These are phyloP conservation scores for Nicotiana sylvestris DNA, from an alignment of 257 asterid species.

Conservation along the genomic window DNA sequence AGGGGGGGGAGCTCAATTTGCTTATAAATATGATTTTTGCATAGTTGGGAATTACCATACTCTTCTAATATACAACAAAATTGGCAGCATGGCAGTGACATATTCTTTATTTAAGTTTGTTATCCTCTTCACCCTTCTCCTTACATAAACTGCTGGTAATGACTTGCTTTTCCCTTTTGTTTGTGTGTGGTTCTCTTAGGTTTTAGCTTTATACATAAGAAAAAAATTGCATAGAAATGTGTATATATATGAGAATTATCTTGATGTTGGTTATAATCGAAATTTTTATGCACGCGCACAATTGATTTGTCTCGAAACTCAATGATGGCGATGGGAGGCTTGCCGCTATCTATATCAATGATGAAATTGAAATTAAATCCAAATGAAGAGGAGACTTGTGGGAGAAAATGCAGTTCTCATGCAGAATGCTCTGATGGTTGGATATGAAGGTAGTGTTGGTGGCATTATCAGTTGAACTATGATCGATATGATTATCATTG, in stretches of 20 bases:
- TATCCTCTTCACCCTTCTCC: background rate
- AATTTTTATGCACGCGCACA: background rate
- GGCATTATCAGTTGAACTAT: background rate
- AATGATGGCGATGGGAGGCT: background rate
- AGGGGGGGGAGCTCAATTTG: background rate
- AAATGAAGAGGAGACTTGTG: background rate
- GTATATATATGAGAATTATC: background rate
- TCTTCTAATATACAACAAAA: background rate
- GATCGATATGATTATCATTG: background rate
- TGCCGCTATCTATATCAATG: background rate
- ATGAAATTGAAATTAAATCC: background rate
- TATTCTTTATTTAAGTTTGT: background rate
- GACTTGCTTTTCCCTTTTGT: background rate
- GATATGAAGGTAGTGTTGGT: background rate
- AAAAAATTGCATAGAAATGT: no score
- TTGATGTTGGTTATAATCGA: background rate
- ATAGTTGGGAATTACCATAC: background rate
- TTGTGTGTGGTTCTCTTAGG: background rate
- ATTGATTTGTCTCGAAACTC: background rate
- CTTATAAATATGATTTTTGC: background rate
- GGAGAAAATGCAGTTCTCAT: background rate
- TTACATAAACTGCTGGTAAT: background rate
- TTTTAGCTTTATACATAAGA: no score
- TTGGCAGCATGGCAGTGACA: background rate
- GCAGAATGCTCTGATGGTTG: background rate